Conservation (phyloP, 306 rosid genomes). For the Leucaena leucocephala region DNA sequence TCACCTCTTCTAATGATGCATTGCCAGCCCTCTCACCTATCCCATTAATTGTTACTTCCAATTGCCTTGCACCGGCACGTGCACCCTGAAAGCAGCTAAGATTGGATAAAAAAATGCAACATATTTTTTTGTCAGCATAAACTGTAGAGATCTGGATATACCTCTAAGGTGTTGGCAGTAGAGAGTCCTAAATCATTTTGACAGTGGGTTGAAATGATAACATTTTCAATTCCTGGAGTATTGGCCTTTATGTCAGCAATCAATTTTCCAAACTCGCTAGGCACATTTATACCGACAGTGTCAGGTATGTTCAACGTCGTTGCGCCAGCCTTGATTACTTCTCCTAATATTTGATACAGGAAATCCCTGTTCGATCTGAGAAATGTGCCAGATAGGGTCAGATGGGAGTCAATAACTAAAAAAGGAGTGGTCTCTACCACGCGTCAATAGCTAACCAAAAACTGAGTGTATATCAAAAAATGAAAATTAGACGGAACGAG, state of each 20-base stretch:
- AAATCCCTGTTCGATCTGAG: slow-evolving; percentile 87
- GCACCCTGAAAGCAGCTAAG: slow-evolving; percentile 77
- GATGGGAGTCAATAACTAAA: neutral
- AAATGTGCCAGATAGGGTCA: neutral
- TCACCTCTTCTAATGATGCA: slow-evolving; percentile 96
- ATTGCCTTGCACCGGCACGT: slow-evolving; percentile 88
- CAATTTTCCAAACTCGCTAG: slow-evolving; percentile 70
- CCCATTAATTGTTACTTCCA: slow-evolving; percentile 97
- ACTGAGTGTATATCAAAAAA: neutral
- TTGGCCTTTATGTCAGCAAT: slow-evolving; percentile 89
- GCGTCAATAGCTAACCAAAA: neutral
- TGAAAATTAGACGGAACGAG: neutral
- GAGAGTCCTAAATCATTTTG: slow-evolving; percentile 98
- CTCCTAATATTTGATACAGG: slow-evolving; percentile 85
- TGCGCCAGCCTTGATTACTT: slow-evolving; percentile 94
- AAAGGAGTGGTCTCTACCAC: neutral
- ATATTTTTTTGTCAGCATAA: neutral
- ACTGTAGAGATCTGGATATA: slow-evolving; percentile 32
- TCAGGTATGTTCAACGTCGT: slow-evolving; percentile 97
- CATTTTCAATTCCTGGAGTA: slow-evolving; percentile 86
- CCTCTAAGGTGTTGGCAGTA: slow-evolving; percentile 88
- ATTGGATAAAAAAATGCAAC: slow-evolving; percentile 28
- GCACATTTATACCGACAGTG: slow-evolving; percentile 83
- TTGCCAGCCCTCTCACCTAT: slow-evolving; percentile 99
- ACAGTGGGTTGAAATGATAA: slow-evolving; percentile 94